Evolutionary conservation across 805 yeast genomes (phyloP).

Genomic region (Myxozyma kluyveri): DNA sequence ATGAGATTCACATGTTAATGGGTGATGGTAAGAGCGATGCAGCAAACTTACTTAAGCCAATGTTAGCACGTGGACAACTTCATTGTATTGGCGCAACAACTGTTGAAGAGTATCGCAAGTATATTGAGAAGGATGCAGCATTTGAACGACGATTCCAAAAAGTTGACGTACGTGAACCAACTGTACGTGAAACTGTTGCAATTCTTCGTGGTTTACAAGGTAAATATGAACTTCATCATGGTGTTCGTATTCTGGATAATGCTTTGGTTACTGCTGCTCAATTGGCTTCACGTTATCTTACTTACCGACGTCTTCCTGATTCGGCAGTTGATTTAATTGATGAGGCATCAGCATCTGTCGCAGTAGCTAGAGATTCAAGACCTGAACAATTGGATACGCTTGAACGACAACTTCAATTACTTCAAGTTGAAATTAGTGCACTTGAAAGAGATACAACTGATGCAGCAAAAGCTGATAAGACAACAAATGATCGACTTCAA

Average conservation of each 20-base stretch:
- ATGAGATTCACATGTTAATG: constrained; percentile 99
- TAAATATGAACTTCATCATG: constrained; percentile 94
- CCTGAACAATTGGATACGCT: constrained; percentile 94
- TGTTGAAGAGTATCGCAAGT: constrained; percentile 86
- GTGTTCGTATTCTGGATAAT: constrained; percentile 91
- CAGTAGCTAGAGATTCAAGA: constrained; percentile 96
- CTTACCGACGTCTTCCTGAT: constrained; percentile 94
- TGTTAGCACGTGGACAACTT: constrained; percentile 91
- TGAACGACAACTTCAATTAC: constrained; percentile 85
- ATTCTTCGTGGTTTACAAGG: constrained; percentile 94
- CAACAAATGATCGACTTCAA: constrained; percentile 81
- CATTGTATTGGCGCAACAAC: constrained; percentile 99
- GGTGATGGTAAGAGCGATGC: constrained; percentile 98
- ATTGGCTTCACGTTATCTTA: constrained; percentile 87
- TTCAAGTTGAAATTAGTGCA: constrained; percentile 95
- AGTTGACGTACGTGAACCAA: constrained; percentile 92
- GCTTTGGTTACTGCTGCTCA: constrained; percentile 94
- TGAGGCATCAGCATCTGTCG: constrained; percentile 95
- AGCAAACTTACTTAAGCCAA: constrained; percentile 94
- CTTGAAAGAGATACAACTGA: constrained; percentile 86
- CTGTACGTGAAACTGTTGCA: constrained; percentile 89
- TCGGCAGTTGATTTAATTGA: constrained; percentile 95
- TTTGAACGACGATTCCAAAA: constrained; percentile 98
- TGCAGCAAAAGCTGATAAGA: constrained; percentile 57
- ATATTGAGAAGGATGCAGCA: constrained; percentile 95